Base-by-base conservation (phyloP, 495 filamentous ascomycete genomes). In the Daldinia concentrica region DNA sequence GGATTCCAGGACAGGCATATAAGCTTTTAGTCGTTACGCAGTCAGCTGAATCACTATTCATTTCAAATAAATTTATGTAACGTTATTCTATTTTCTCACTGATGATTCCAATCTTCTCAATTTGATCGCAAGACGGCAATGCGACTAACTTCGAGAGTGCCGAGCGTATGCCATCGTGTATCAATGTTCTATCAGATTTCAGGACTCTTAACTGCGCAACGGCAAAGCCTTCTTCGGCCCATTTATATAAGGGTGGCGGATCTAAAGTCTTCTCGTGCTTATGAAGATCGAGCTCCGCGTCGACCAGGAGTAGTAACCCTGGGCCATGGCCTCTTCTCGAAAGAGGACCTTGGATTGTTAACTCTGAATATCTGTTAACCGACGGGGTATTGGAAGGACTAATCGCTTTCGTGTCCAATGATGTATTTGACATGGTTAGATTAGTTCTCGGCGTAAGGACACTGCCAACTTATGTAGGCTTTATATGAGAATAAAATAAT, bases 201-300 rank as follows among this genome's bases (percentile, higher is more conserved):
- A 39, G 39, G 2, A 58, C 34, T 8, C 56, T 66, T 0, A 87
- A 66, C 68, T 85, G 81, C 0, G 77, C 84, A 3, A 87, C 84
- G 1, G 84, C 80, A 60, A 83, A 88, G 6, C 87, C 83, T 76
- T 89, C 86, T 72, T 89, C 86, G 4, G 86, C 87, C 86, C 87
- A 89, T 79, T 89, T 89, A 58, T 81, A 70, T 22, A 82, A 63
- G 1, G 85, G 86, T 19, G 80, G 79, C 1, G 85, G 85, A 26
- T 81, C 81, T 17, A 82, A 71, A n/a, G 74, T 77, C 57, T 76
- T 69, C 7, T 73, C 43, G 32, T 69, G 65, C 8, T 59, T 66
- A n/a, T 43, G 15, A 29, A 73, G 71, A 41, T 73, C 62, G 9
- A 65, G 60, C 19, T 64, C 56, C 24, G 58, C 64, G 24, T 71